Percentiles rank a stretch among this genome's conserved stretches.
Evolutionary conservation across 345 rosid species (phyloP).

Genomic region (Pelargonium nanum): DNA sequence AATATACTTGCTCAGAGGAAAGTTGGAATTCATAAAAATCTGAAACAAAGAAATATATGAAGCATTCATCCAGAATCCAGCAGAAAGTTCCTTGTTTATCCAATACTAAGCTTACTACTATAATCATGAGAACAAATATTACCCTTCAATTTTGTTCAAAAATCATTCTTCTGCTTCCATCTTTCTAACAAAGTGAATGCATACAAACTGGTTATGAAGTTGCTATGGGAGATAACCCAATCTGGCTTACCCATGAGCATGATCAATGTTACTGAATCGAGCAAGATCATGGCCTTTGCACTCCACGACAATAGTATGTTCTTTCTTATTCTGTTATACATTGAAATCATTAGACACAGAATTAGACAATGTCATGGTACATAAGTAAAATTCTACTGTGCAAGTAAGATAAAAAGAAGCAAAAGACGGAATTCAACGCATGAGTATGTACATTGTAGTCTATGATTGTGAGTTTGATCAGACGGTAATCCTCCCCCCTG

Average conservation of each 20-base stretch:
- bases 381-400: not conserved
- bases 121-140: too few species aligned
- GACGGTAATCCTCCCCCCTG: slow-evolving; percentile 84
- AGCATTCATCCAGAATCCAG: too few species aligned
- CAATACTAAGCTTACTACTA: too few species aligned
- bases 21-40: not conserved
- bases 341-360: not conserved
- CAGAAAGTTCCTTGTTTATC: too few species aligned
- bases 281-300: slow-evolving; percentile 97
- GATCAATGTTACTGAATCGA: slow-evolving; percentile 54
- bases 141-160: too few species aligned
- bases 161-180: too few species aligned
- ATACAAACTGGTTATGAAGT: too few species aligned
- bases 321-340: slow-evolving; percentile 50
- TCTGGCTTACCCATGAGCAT: slow-evolving; percentile 70
- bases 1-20: not conserved
- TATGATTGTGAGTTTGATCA: slow-evolving; percentile 70
- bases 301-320: slow-evolving; percentile 63
- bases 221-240: not conserved
- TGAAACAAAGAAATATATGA: too few species aligned
- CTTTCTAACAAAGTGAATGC: too few species aligned
- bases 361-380: not conserved
- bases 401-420: not conserved
- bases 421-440: not conserved
- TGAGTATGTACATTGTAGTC: slow-evolving; percentile 48